phyloP scores from a whole-genome alignment of 805 yeast genomes.

The Wickerhamomyces sydowiorum region DNA sequence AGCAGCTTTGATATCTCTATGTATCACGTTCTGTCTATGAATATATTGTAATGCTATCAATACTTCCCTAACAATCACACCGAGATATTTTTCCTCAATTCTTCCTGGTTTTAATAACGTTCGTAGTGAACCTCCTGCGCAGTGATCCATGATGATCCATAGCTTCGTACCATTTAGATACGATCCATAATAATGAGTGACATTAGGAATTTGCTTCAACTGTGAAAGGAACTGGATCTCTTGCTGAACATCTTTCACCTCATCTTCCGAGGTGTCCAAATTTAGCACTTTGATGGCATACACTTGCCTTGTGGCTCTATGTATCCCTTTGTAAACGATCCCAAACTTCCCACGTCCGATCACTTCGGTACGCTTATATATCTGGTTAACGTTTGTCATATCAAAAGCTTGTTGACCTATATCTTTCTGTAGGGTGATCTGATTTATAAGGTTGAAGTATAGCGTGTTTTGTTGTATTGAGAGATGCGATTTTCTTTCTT shows the following conservation, averaged over 20 bases:
- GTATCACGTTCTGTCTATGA: slow-evolving; percentile 88
- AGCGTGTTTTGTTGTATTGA: too few species aligned
- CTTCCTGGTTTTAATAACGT: slow-evolving; percentile 82
- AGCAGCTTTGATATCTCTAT: slow-evolving; percentile 95
- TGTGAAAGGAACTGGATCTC: slow-evolving; percentile 86
- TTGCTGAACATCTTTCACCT: slow-evolving; percentile 88
- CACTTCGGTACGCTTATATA: slow-evolving; percentile 78
- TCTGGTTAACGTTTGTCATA: slow-evolving; percentile 24
- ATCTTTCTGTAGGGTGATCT: background rate
- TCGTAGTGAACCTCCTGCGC: slow-evolving; percentile 85
- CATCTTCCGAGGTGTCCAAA: slow-evolving; percentile 89
- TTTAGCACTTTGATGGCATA: slow-evolving; percentile 93
- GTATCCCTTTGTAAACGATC: slow-evolving; percentile 84
- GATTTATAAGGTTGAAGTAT: too few species aligned
- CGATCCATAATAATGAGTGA: slow-evolving; percentile 88
- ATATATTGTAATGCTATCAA: slow-evolving; percentile 73
- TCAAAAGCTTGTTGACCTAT: background rate
- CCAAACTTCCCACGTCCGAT: slow-evolving; percentile 98
- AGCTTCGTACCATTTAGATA: slow-evolving; percentile 82
- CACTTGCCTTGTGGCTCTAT: slow-evolving; percentile 62
- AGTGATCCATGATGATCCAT: slow-evolving; percentile 97
- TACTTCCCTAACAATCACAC: slow-evolving; percentile 81
- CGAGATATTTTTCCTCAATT: slow-evolving; percentile 77
- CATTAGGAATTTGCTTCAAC: slow-evolving; percentile 80
- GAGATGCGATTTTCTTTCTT: too few species aligned